A percentile compares a stretch with the other conserved stretches of the same genome.
phyloP scores from a whole-genome alignment of 192 early-diverging fungal genomes.

The Umbelopsis sp. region DNA sequence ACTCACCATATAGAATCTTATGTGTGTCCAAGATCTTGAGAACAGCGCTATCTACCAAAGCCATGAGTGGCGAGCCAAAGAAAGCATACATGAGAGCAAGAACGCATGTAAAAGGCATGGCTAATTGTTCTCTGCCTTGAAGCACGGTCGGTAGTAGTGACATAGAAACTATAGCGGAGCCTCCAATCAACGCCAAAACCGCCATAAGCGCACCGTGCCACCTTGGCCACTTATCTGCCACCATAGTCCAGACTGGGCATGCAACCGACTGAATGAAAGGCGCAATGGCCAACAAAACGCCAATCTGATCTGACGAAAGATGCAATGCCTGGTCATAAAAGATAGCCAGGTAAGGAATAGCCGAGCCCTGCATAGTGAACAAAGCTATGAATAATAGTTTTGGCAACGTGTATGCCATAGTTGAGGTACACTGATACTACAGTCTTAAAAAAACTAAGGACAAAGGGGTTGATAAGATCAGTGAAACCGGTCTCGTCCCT shows the following conservation, averaged over 20 bases:
- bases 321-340: constrained; percentile 29
- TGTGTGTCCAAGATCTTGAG: constrained; percentile 36
- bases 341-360: constrained; percentile 33
- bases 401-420: constrained; percentile 1
- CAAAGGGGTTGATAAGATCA: background rate
- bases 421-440: background rate
- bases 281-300: constrained; percentile 36
- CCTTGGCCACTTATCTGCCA: constrained; percentile 32
- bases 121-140: background rate
- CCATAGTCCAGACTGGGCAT: constrained; percentile 39
- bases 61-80: constrained; percentile 34
- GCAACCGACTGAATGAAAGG: constrained; percentile 39
- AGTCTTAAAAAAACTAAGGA: background rate
- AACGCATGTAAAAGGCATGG: background rate
- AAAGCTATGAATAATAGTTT: constrained; percentile 34
- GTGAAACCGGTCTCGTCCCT: too few relatives aligned
- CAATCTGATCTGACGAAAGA: constrained; percentile 33
- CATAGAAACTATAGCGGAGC: constrained; percentile 16
- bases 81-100: constrained; percentile 34
- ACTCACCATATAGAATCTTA: constrained; percentile 40
- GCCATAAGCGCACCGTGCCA: constrained; percentile 31
- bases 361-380: constrained; percentile 27
- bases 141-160: constrained; percentile 16
- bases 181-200: constrained; percentile 23
- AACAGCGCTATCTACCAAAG: constrained; percentile 40